phyloP scores from a whole-genome alignment of 257 asterid genomes.

The Solanum dulcamara region DNA sequence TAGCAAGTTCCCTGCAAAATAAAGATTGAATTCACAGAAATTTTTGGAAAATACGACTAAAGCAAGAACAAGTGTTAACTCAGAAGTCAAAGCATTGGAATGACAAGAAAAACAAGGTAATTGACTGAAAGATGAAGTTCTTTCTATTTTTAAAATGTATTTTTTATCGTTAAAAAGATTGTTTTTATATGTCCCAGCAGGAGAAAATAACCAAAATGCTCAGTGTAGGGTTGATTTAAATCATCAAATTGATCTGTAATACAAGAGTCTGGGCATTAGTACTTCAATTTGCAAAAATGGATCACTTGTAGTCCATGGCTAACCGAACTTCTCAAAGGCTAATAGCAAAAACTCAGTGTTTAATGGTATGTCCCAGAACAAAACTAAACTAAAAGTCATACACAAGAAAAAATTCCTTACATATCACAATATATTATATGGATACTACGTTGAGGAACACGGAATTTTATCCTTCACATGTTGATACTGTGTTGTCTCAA shows the following conservation, averaged over 20 bases:
- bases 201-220: background rate
- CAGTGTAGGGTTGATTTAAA: background rate
- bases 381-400: background rate
- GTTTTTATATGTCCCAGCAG: background rate
- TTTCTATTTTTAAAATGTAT: background rate
- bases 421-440: background rate
- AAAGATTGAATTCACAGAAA: background rate
- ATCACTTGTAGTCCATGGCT: background rate
- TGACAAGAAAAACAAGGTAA: background rate
- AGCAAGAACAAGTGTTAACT: background rate
- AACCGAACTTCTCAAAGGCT: background rate
- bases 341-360: background rate
- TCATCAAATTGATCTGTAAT: background rate
- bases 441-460: background rate
- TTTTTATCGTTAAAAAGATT: background rate
- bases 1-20: slow-evolving; percentile 70
- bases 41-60: background rate
- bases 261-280: too few species aligned
- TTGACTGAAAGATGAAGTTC: background rate
- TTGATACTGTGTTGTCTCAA: background rate
- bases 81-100: background rate
- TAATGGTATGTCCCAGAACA: background rate
- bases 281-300: background rate
- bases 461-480: background rate
- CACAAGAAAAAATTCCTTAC: background rate